Base-by-base conservation (phyloP, 768 basidiomycete species). In the Suillus spraguei region DNA sequence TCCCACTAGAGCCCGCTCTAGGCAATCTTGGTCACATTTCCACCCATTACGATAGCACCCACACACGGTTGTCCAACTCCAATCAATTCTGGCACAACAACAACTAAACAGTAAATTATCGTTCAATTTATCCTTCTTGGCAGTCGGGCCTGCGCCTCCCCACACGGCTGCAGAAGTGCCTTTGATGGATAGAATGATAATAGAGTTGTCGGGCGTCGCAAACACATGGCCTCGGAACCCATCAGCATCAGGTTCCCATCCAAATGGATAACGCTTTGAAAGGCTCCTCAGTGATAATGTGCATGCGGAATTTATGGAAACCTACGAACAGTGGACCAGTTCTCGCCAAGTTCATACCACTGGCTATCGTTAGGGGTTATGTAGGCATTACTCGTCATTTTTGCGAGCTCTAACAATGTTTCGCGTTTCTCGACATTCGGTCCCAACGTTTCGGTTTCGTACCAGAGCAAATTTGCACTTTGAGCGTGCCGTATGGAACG, bases 381-480 rank as follows among this genome's bases (percentile, higher is more conserved):
- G 78, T 98, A 98, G 55, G 97, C 94, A 71, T 99, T 94, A 70
- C 89, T 92, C 46, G 94, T 86, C 93, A 99, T 98, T 85, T 94
- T 97, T 11, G 95, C 97, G 54, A 99, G 83, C 63, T 86, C 79
- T 39, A 92, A 80, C 36, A 99, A 77, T 2, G 92, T 91, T 65
- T 89, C 85, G 49, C 93, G 81, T 59, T 84, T 86, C 69, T 88
- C 86, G 24, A 92, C 83, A 74, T 98, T 88, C 3, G 97, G 97
- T 0, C 80, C 91, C 3, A 79, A 60, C 1, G 94, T 79, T 63
- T 91, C 89, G 7, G 88, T 85, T 70, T 91, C 89, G 10, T 89
- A 85, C 95, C 96, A 98, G 8, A 76, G 74, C 36, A 86, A 68
- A 46, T 67, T 66, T 56, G 80, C 72, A 63, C 78, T 84, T 61